Evolutionary conservation across 768 basidiomycete species (phyloP).

Genomic region (Pluteus cervinus): DNA sequence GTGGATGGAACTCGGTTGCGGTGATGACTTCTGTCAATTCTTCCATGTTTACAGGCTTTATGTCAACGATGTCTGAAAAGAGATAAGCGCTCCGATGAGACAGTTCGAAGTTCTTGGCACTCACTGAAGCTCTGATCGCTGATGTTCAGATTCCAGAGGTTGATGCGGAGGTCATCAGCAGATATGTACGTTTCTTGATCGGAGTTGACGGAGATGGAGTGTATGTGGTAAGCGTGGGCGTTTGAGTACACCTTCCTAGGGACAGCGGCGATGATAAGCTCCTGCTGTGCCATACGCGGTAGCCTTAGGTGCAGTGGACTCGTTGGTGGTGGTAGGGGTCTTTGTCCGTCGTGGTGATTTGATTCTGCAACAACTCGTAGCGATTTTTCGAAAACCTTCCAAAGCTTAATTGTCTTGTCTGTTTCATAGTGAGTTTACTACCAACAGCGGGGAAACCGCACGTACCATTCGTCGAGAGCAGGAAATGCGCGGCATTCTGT

Average conservation of each 20-base stretch:
- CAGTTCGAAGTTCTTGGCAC: slow-evolving; percentile 24
- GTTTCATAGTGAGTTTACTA: slow-evolving; percentile 10
- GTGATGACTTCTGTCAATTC: slow-evolving; percentile 99
- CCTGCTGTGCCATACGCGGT: slow-evolving; percentile 89
- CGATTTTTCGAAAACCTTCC: slow-evolving; percentile 99
- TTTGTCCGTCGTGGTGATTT: slow-evolving; percentile 82
- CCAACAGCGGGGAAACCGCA: slow-evolving; percentile 9
- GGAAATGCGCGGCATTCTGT: slow-evolving; percentile 95
- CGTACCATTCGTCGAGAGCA: slow-evolving; percentile 94
- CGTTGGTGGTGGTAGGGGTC: slow-evolving; percentile 58
- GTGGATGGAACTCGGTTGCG: slow-evolving; percentile 98
- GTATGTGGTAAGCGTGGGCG: slow-evolving; percentile 99
- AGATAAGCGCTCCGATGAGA: slow-evolving; percentile 1
- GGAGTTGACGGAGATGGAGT: slow-evolving; percentile 98
- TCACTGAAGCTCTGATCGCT: slow-evolving; percentile 98
- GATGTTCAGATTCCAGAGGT: slow-evolving; percentile 98
- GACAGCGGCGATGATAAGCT: slow-evolving; percentile 97
- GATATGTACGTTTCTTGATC: slow-evolving; percentile 99
- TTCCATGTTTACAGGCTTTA: slow-evolving; percentile 99
- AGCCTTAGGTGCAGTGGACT: slow-evolving; percentile 62
- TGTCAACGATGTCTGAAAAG: slow-evolving; percentile 90
- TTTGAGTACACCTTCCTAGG: slow-evolving; percentile 99
- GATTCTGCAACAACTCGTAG: slow-evolving; percentile 95
- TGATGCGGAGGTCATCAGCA: slow-evolving; percentile 96
- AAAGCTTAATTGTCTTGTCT: slow-evolving; percentile 99